phyloP scores from a whole-genome alignment of 2,329 filamentous ascomycete genomes.

The Triangularia setosa region DNA sequence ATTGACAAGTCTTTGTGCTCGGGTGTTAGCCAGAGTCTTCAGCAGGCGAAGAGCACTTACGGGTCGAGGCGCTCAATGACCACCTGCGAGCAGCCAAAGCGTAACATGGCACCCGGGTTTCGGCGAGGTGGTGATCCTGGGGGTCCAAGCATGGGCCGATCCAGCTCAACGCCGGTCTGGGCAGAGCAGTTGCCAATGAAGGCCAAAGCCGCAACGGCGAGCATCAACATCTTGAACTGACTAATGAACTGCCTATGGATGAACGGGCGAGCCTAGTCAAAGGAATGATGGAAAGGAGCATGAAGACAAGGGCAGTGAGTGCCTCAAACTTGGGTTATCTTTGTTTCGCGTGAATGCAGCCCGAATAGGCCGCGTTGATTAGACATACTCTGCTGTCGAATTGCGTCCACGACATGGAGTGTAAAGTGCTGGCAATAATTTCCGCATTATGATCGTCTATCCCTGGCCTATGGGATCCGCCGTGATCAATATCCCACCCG shows the following conservation, averaged over 20 bases:
- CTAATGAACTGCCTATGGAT: neutral
- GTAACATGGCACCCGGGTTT: conserved; percentile 14
- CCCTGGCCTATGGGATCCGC: neutral
- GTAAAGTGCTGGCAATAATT: neutral
- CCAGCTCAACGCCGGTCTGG: conserved; percentile 14
- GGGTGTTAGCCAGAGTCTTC: neutral
- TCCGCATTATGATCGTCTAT: neutral
- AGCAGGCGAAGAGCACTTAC: conserved; percentile 6
- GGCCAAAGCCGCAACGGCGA: neutral
- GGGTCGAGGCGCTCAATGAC: conserved; percentile 27
- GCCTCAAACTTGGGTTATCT: neutral
- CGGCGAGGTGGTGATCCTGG: conserved; percentile 2
- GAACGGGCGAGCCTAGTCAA: neutral
- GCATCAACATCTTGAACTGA: neutral
- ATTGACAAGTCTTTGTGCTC: conserved; percentile 14
- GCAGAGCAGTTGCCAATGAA: conserved; percentile 7
- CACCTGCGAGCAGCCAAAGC: conserved; percentile 24
- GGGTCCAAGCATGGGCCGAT: conserved; percentile 15
- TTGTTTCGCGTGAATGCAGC: neutral
- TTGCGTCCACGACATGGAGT: neutral
- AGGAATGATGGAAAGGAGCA: neutral
- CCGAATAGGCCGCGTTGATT: neutral
- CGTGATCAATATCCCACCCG: neutral
- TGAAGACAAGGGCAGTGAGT: neutral
- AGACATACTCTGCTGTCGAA: neutral